These are phyloP conservation scores for Kodamaea alishanica DNA, from an alignment of 1,139 yeast genomes.

Conservation along the genomic window DNA sequence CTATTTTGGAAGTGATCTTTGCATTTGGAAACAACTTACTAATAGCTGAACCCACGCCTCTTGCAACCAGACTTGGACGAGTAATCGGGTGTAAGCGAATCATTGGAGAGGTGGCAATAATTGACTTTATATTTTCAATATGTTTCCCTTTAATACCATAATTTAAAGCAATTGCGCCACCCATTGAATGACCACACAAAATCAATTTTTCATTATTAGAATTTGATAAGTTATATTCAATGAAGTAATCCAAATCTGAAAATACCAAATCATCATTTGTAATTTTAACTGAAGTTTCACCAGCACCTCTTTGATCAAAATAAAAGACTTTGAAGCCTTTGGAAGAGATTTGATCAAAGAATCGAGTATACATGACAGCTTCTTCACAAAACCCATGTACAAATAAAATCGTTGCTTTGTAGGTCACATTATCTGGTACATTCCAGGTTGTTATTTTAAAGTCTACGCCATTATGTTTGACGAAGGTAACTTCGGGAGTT, in stretches of 20 bases:
- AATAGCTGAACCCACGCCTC: slow-evolving; percentile 44
- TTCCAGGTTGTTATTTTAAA: slow-evolving; percentile 40
- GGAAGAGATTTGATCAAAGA: slow-evolving; percentile 55
- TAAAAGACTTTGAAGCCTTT: slow-evolving; percentile 71
- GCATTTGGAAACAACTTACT: slow-evolving; percentile 51
- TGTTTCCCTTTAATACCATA: slow-evolving; percentile 68
- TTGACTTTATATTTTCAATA: slow-evolving; percentile 51
- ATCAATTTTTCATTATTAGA: slow-evolving; percentile 42
- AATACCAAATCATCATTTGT: slow-evolving; percentile 63
- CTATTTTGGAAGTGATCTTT: slow-evolving; percentile 55
- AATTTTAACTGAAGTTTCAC: slow-evolving; percentile 66
- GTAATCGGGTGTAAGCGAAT: slow-evolving; percentile 56
- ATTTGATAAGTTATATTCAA: slow-evolving; percentile 33
- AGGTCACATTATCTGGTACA: slow-evolving; percentile 31
- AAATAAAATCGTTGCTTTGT: slow-evolving; percentile 55
- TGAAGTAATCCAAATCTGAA: slow-evolving; percentile 66
- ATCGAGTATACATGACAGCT: slow-evolving; percentile 48
- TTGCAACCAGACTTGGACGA: slow-evolving; percentile 49
- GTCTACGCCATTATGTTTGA: slow-evolving; percentile 34
- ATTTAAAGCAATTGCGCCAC: slow-evolving; percentile 78
- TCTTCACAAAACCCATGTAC: slow-evolving; percentile 86
- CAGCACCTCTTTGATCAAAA: slow-evolving; percentile 89
- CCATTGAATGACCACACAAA: slow-evolving; percentile 89
- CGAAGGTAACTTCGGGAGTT: slow-evolving; percentile 25
- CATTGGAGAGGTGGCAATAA: slow-evolving; percentile 65